A percentile compares a stretch with the other conserved stretches of the same genome.
Conservation (phyloP, 441 rosid species). For the Metrosideros polymorpha region DNA sequence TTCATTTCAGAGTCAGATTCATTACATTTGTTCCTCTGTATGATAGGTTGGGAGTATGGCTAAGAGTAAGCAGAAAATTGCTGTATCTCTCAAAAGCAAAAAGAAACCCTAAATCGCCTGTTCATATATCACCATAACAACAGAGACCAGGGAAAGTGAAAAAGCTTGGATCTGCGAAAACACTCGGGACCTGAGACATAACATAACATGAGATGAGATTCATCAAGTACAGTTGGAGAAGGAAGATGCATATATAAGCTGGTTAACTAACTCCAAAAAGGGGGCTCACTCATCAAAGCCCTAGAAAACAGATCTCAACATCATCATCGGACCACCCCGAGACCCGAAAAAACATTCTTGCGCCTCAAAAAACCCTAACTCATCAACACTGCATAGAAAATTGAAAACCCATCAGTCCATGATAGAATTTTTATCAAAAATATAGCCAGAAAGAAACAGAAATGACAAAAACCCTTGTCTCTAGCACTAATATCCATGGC, state of each 20-base stretch:
- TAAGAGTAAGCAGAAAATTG: background rate
- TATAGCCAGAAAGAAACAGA: background rate
- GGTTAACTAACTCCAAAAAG: background rate
- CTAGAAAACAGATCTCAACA: background rate
- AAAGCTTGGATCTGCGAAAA: background rate
- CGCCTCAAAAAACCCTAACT: background rate
- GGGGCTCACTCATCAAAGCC: background rate
- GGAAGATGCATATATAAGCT: background rate
- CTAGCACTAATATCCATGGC: background rate
- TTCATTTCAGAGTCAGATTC: background rate
- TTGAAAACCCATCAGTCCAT: background rate
- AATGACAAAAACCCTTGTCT: background rate
- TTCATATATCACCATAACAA: background rate
- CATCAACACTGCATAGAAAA: background rate
- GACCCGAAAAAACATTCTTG: background rate
- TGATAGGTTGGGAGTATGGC: background rate
- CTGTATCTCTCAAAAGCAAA: background rate
- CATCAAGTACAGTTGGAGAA: background rate
- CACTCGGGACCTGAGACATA: background rate
- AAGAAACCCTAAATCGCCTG: background rate
- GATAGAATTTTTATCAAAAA: background rate
- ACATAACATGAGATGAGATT: background rate
- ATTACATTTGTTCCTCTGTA: background rate
- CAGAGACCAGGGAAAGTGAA: background rate
- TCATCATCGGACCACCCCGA: background rate